Evolutionary conservation across 2,329 filamentous ascomycete species (phyloP).

Genomic region (Cladobotryum protrusum): DNA sequence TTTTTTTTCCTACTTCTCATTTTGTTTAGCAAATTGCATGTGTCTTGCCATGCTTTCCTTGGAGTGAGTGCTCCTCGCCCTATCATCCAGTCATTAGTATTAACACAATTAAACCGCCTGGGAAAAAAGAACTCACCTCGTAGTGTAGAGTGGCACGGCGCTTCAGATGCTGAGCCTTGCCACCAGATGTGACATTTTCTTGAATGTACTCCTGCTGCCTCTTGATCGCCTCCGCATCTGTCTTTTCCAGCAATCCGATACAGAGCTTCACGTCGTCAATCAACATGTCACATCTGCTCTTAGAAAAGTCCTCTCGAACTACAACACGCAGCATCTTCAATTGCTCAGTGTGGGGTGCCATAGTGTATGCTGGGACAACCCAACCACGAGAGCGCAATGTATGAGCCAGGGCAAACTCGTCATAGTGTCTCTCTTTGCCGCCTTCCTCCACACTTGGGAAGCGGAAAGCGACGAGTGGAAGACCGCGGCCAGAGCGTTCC

Average conservation of each 20-base stretch:
- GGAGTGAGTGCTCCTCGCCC: conserved; percentile 78
- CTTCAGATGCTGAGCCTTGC: conserved; percentile 41
- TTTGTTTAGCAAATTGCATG: conserved; percentile 68
- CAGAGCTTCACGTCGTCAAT: conserved; percentile 75
- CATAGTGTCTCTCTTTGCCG: conserved; percentile 50
- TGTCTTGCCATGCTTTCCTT: conserved; percentile 86
- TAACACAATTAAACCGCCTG: neutral
- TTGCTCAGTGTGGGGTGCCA: conserved; percentile 79
- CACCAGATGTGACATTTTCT: conserved; percentile 47
- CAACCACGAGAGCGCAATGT: conserved; percentile 81
- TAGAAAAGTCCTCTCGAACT: conserved; percentile 85
- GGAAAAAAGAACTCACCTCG: neutral
- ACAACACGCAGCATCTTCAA: conserved; percentile 92
- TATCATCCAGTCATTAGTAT: conserved; percentile 22
- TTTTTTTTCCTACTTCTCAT: neutral
- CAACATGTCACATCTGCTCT: conserved; percentile 72
- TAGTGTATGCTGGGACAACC: conserved; percentile 95
- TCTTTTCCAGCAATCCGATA: conserved; percentile 61
- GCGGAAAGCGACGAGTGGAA: conserved; percentile 87
- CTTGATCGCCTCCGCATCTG: conserved; percentile 66
- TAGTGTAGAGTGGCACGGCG: conserved; percentile 6
- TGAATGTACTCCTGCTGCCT: conserved; percentile 62
- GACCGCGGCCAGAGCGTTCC: conserved; percentile 65
- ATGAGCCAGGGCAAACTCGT: conserved; percentile 76
- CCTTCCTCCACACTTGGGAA: conserved; percentile 51